Conservation (phyloP, 352 stramenopile genomes). For the Globisporangium acanthophoron region DNA sequence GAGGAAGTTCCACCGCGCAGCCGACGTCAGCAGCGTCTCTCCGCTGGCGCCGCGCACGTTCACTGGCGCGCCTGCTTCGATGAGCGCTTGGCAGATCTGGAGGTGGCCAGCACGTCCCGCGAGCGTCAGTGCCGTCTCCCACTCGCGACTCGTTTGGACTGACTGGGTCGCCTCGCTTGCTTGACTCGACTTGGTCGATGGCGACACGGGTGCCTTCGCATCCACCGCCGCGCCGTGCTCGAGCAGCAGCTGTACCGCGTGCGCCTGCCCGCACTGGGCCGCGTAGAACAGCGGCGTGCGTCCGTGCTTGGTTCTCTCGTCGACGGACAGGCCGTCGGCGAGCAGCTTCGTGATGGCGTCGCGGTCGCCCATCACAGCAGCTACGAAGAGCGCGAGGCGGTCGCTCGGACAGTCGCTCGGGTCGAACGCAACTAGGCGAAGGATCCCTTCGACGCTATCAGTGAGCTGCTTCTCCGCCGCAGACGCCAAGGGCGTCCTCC, state of each 20-base stretch:
- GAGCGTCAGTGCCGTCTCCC: neutral
- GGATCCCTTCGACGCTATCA: neutral
- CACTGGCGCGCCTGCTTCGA: neutral
- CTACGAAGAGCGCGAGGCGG: neutral
- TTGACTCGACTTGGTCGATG: neutral
- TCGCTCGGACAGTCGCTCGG: neutral
- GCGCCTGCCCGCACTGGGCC: neutral
- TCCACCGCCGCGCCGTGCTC: neutral
- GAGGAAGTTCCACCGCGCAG: neutral
- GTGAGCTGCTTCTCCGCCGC: neutral
- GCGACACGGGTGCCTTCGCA: neutral
- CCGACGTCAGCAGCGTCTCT: constrained; percentile 1
- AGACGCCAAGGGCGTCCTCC: neutral
- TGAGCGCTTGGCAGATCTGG: neutral
- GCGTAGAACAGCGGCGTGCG: neutral
- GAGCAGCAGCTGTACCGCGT: neutral
- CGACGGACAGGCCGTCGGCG: neutral
- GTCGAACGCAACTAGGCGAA: neutral
- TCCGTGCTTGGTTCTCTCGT: neutral
- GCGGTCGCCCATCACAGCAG: neutral
- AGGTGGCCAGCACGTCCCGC: constrained; percentile 1
- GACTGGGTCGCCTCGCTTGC: neutral
- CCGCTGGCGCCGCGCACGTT: neutral
- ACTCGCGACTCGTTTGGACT: neutral
- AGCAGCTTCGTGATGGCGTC: neutral